phyloP scores from a whole-genome alignment of 1,284 basidiomycete genomes.

The Porogramme epimiltina region DNA sequence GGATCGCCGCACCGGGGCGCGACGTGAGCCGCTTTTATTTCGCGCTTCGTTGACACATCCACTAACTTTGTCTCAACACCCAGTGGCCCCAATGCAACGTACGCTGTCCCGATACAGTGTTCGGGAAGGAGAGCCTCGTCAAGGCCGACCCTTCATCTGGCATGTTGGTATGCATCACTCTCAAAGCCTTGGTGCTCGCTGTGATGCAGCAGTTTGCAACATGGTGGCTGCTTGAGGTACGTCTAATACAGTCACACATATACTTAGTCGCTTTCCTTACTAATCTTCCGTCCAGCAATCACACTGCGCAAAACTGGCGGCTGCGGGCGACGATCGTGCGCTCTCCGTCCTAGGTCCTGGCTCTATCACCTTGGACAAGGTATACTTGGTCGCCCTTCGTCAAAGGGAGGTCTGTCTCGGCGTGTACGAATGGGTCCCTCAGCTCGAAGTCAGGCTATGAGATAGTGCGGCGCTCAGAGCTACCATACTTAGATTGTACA shows the following conservation, averaged over 20 bases:
- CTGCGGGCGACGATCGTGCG: neutral
- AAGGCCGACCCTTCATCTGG: too few relatives aligned
- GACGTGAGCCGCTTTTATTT: too few relatives aligned
- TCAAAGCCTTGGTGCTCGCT: neutral
- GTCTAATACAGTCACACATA: neutral
- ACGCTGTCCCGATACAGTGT: neutral
- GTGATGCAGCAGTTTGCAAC: neutral
- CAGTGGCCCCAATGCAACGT: too few relatives aligned
- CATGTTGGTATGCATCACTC: too few relatives aligned
- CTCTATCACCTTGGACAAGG: neutral
- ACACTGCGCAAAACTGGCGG: too few relatives aligned
- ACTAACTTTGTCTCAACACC: too few relatives aligned
- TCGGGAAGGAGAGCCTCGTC: too few relatives aligned
- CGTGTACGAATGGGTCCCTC: constrained; percentile 5
- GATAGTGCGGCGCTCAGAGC: neutral
- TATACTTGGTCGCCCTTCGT: constrained; percentile 2
- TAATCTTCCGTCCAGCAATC: too few relatives aligned
- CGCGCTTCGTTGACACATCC: too few relatives aligned
- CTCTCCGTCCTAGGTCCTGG: neutral
- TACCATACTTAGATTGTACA: neutral
- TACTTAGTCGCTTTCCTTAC: too few relatives aligned
- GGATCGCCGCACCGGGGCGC: too few relatives aligned
- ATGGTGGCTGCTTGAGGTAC: constrained; percentile 5
- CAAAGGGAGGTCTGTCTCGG: neutral
- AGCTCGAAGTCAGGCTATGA: constrained; percentile 1